Conservation (phyloP, 768 basidiomycete species). For the Hericium alpestre region DNA sequence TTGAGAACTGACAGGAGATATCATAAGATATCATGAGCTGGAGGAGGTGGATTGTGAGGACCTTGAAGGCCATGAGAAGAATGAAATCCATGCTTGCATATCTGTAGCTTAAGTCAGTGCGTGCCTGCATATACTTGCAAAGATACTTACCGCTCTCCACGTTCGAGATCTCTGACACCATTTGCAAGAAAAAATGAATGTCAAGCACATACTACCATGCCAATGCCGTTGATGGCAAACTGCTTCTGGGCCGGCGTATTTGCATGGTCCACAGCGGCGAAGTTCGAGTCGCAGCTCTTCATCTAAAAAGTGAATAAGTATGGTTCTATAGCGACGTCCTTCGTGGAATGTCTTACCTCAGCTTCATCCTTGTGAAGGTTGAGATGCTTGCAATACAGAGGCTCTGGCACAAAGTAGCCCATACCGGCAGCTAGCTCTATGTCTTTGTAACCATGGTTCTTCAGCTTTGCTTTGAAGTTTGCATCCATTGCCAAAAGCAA, state of each 20-base stretch:
- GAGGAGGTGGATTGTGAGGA: too few relatives aligned
- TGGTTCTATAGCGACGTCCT: too few relatives aligned
- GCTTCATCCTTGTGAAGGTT: background rate
- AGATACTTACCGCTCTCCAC: background rate
- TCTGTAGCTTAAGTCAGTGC: background rate
- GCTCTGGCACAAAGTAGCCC: slow-evolving; percentile 9
- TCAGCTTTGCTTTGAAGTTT: slow-evolving; percentile 22
- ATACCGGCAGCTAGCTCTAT: slow-evolving; percentile 5
- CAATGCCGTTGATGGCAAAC: background rate
- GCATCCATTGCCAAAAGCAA: slow-evolving; percentile 20
- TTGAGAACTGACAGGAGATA: slow-evolving; percentile 19
- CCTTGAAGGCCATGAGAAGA: background rate
- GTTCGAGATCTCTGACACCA: background rate
- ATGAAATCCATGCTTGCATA: background rate
- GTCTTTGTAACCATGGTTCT: slow-evolving; percentile 13
- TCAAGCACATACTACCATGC: background rate
- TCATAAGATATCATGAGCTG: slow-evolving; percentile 14
- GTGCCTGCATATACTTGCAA: background rate
- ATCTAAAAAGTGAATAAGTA: background rate
- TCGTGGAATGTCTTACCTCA: slow-evolving; percentile 3
- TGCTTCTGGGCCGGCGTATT: background rate
- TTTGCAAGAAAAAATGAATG: background rate
- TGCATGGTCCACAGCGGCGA: background rate
- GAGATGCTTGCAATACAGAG: slow-evolving; percentile 1
- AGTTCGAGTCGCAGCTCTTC: background rate